Percentiles rank a stretch among this genome's conserved stretches.
These are phyloP conservation scores for Pisolithus microcarpus DNA, from an alignment of 768 basidiomycete genomes.

Conservation along the genomic window DNA sequence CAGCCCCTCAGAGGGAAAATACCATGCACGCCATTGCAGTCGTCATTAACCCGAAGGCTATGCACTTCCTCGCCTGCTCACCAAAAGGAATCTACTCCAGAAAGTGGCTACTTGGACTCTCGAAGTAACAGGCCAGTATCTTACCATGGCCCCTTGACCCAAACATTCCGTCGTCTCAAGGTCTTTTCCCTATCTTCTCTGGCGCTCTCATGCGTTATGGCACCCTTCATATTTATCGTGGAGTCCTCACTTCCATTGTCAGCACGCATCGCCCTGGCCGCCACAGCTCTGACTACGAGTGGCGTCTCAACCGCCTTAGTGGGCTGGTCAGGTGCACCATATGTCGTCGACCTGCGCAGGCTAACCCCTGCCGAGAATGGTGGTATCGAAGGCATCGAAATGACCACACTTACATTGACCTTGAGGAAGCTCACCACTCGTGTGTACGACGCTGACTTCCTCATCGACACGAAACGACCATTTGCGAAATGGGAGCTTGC, in stretches of 20 bases:
- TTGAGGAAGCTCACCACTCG: slow-evolving; percentile 58
- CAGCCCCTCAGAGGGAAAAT: neutral
- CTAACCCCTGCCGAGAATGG: slow-evolving; percentile 38
- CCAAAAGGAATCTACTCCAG: slow-evolving; percentile 2
- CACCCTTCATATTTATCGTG: slow-evolving; percentile 77
- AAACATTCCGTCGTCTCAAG: slow-evolving; percentile 73
- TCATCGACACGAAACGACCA: slow-evolving; percentile 57
- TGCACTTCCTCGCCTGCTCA: slow-evolving; percentile 9
- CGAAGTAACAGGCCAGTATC: slow-evolving; percentile 13
- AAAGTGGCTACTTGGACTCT: slow-evolving; percentile 1
- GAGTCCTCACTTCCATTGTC: slow-evolving; percentile 67
- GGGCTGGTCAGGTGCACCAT: slow-evolving; percentile 62
- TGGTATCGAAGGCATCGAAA: slow-evolving; percentile 52
- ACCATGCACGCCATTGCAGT: neutral
- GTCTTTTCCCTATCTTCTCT: slow-evolving; percentile 79
- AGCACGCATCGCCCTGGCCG: slow-evolving; percentile 61
- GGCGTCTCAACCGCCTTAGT: slow-evolving; percentile 70
- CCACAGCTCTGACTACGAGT: slow-evolving; percentile 65
- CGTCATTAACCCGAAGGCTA: slow-evolving; percentile 1
- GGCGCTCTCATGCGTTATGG: slow-evolving; percentile 54
- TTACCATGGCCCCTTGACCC: slow-evolving; percentile 68
- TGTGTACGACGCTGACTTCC: slow-evolving; percentile 68
- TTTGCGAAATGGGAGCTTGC: slow-evolving; percentile 82
- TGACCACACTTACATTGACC: slow-evolving; percentile 59
- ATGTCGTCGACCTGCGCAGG: slow-evolving; percentile 58